These are phyloP conservation scores for Saxophila tyrrhenica DNA, from an alignment of 495 filamentous ascomycete species.

Conservation along the genomic window DNA sequence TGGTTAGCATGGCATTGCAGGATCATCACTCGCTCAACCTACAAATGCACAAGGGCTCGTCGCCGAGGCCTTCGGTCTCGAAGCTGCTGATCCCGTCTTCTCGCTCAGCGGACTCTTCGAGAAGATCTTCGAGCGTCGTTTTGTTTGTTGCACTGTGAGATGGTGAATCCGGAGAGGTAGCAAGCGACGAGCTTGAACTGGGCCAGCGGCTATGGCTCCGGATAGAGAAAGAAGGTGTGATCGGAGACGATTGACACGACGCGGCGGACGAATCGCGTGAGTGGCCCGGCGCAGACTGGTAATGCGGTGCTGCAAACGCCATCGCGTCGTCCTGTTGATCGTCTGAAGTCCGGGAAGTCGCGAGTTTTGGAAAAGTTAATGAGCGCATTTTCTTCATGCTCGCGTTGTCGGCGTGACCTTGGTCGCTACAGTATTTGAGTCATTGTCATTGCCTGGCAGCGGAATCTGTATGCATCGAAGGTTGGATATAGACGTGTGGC, in stretches of 20 bases:
- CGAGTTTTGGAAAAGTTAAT: conserved; percentile 6
- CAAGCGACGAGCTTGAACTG: conserved; percentile 52
- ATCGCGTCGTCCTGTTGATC: conserved; percentile 1
- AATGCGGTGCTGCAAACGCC: background rate
- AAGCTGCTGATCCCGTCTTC: conserved; percentile 4
- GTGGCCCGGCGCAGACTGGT: conserved; percentile 6
- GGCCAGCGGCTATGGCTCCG: conserved; percentile 46
- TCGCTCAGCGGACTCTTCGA: conserved; percentile 16
- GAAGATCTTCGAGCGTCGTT: conserved; percentile 13
- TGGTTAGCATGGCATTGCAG: conserved; percentile 2
- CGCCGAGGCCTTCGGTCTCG: background rate
- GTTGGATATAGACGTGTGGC: conserved; percentile 9
- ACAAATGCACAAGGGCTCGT: conserved; percentile 17
- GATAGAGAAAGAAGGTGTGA: conserved; percentile 48
- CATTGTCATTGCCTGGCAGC: background rate
- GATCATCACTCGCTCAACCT: background rate
- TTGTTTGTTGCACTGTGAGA: conserved; percentile 7
- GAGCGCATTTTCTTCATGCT: conserved; percentile 14
- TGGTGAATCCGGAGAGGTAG: conserved; percentile 41
- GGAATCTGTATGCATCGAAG: conserved; percentile 6
- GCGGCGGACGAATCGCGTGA: conserved; percentile 33
- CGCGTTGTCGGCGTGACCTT: background rate
- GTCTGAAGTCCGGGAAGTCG: background rate
- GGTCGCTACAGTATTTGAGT: background rate
- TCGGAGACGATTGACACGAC: conserved; percentile 48